Conservation (phyloP, 768 basidiomycete genomes). For the Phlebiopsis gigantea region DNA sequence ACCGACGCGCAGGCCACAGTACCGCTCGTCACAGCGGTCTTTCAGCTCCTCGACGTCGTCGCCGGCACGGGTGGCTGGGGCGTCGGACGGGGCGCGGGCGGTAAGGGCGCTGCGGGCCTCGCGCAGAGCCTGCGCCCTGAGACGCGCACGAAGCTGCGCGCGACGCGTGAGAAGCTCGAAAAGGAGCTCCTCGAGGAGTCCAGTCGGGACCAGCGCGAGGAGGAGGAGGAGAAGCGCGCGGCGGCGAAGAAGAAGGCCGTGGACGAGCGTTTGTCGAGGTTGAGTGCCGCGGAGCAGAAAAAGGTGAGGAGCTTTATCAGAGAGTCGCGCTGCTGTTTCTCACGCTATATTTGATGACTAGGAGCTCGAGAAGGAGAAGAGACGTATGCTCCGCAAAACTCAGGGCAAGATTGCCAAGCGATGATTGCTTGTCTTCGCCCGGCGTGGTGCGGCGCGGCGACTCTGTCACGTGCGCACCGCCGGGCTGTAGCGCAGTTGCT, state of each 20-base stretch:
- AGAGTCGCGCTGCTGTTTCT: slow-evolving; percentile 5
- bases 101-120: slow-evolving; percentile 16
- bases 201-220: slow-evolving; percentile 64
- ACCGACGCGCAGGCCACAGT: slow-evolving; percentile 44
- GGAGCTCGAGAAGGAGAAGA: slow-evolving; percentile 74
- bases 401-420: slow-evolving; percentile 48
- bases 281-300: slow-evolving; percentile 77
- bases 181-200: slow-evolving; percentile 64
- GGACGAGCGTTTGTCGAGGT: slow-evolving; percentile 64
- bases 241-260: slow-evolving; percentile 70
- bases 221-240: slow-evolving; percentile 66
- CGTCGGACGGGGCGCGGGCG: slow-evolving; percentile 33
- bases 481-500: neutral
- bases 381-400: slow-evolving; percentile 61
- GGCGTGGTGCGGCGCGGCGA: neutral
- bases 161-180: slow-evolving; percentile 66
- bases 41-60: slow-evolving; percentile 71
- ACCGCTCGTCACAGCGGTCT: slow-evolving; percentile 60
- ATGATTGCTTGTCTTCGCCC: no score
- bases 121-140: slow-evolving; percentile 53
- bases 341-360: slow-evolving; percentile 22
- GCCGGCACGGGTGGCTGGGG: slow-evolving; percentile 25
- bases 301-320: slow-evolving; percentile 44
- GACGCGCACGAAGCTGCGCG: slow-evolving; percentile 72
- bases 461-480: neutral